phyloP scores from a whole-genome alignment of 1,284 basidiomycete species.

The Moniliella sp. region DNA sequence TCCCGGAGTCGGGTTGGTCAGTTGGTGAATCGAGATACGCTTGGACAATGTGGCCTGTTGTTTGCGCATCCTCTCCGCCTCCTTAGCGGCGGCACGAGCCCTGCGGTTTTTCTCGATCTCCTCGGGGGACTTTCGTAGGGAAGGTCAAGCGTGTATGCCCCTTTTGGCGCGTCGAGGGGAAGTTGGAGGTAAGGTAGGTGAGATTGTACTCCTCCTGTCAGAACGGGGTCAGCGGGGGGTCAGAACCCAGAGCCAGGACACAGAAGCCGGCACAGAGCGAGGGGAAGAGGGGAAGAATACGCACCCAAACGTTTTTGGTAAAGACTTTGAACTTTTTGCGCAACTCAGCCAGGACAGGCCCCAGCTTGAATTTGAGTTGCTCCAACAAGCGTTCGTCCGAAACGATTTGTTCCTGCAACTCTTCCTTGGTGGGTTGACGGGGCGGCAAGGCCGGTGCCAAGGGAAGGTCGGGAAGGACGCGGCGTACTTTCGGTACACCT shows the following conservation, averaged over 20 bases:
- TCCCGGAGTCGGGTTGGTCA: too few species aligned
- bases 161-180: conserved; percentile 19
- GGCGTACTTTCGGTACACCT: conserved; percentile 58
- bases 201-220: conserved; percentile 33
- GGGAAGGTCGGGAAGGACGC: conserved; percentile 64
- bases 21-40: too few species aligned
- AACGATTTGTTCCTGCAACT: conserved; percentile 61
- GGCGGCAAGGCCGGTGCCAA: conserved; percentile 75
- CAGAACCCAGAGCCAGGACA: too few species aligned
- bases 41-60: too few species aligned
- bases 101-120: conserved; percentile 4
- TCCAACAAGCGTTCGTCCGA: conserved; percentile 59
- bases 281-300: too few species aligned
- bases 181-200: conserved; percentile 28
- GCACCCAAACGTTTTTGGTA: conserved; percentile 48
- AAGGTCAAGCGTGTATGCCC: conserved; percentile 30
- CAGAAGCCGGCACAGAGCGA: too few species aligned
- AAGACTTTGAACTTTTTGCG: conserved; percentile 84
- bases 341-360: conserved; percentile 65
- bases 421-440: conserved; percentile 55
- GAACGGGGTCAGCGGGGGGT: background rate
- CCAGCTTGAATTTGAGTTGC: conserved; percentile 63
- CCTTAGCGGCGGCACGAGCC: conserved; percentile 2
- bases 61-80: too few species aligned
- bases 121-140: conserved; percentile 40